Evolutionary conservation across 140 eudicot species (phyloP).

Genomic region (Erigeron philadelphicus): DNA sequence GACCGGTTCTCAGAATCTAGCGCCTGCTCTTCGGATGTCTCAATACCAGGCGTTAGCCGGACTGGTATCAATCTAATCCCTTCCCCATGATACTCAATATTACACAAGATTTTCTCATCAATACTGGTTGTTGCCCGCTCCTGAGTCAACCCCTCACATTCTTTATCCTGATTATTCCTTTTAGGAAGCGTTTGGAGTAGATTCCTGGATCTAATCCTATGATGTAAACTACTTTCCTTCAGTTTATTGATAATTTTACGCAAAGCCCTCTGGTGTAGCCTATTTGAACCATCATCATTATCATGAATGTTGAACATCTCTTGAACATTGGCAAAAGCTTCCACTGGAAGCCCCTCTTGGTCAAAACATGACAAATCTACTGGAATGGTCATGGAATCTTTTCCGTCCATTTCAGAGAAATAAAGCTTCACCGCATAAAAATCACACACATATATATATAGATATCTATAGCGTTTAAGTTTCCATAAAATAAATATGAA

Average conservation of each 20-base stretch:
- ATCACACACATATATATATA: neutral
- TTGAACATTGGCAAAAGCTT: slow-evolving; percentile 66
- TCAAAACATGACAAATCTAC: slow-evolving; percentile 46
- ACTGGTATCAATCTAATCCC: too few species aligned
- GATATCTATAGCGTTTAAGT: neutral
- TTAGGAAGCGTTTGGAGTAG: too few species aligned
- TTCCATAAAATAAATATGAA: slow-evolving; percentile 8
- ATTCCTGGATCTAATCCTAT: neutral
- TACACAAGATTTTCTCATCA: too few species aligned
- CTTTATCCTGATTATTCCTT: too few species aligned
- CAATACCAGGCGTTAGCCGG: too few species aligned
- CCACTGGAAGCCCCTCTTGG: slow-evolving; percentile 64
- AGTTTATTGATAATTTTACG: slow-evolving; percentile 36
- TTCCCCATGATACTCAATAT: too few species aligned
- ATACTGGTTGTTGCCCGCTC: too few species aligned
- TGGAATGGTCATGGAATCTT: slow-evolving; percentile 35
- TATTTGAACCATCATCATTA: slow-evolving; percentile 39
- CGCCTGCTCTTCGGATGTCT: too few species aligned
- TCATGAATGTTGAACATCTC: slow-evolving; percentile 51
- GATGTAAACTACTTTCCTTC: slow-evolving; percentile 38
- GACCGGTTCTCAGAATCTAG: too few species aligned
- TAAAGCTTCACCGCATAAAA: slow-evolving; percentile 50
- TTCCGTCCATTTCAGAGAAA: slow-evolving; percentile 67
- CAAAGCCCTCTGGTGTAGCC: slow-evolving; percentile 30
- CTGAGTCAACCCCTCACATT: too few species aligned